Conservation (phyloP, 371 early-diverging fungal species). For the Mucor indicus region DNA sequence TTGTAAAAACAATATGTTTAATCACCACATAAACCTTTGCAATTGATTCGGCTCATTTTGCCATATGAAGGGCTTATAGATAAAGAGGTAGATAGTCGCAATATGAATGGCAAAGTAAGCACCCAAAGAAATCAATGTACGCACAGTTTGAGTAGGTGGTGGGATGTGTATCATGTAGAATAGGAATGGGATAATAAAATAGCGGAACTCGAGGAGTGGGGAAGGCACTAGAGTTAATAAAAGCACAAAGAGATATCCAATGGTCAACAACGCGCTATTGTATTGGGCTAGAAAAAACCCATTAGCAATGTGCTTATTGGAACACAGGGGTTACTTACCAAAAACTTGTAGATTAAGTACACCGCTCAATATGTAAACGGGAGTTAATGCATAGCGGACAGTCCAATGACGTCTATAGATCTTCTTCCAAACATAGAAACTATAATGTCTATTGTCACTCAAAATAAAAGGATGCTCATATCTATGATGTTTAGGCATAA, state of each 20-base stretch:
- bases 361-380: constrained; percentile 59
- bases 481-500: constrained; percentile 29
- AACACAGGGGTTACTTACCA: constrained; percentile 11
- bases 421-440: constrained; percentile 92
- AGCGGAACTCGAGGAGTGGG: constrained; percentile 92
- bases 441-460: constrained; percentile 93
- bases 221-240: constrained; percentile 79
- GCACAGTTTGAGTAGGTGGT: constrained; percentile 11
- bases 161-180: constrained; percentile 69
- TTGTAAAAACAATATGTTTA: not conserved
- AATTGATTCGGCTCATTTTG: constrained; percentile 53
- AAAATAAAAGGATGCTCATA: constrained; percentile 92
- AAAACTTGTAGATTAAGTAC: constrained; percentile 36
- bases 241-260: constrained; percentile 47
- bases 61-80: constrained; percentile 76
- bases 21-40: constrained; percentile 93
- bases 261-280: constrained; percentile 38
- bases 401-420: constrained; percentile 58
- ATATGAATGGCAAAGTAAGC: constrained; percentile 55
- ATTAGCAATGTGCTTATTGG: not conserved
- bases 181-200: constrained; percentile 87
- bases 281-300: constrained; percentile 23
- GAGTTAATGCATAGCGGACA: constrained; percentile 63
- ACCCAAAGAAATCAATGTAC: constrained; percentile 15
- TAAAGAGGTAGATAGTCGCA: constrained; percentile 66